Percentiles rank a stretch among this genome's conserved stretches.
Conservation (phyloP, 345 rosid genomes). For the Mangifera indica region DNA sequence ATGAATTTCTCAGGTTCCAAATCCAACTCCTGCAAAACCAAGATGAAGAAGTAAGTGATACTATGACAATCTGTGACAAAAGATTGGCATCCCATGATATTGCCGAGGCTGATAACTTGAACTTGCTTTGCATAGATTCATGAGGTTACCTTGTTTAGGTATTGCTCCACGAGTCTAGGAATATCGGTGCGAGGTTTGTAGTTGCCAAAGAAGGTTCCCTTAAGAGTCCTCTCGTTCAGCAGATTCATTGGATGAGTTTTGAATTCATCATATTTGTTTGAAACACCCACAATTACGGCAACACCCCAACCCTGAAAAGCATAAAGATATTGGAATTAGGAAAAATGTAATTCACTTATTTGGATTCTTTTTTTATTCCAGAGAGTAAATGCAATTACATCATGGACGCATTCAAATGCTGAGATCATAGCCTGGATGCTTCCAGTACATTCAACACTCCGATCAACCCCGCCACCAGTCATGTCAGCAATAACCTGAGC, state of each 20-base stretch:
- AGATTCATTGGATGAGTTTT: constrained; percentile 59
- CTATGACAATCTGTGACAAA: too few relatives aligned
- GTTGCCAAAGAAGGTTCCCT: constrained; percentile 69
- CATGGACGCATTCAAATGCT: constrained; percentile 90
- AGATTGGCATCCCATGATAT: too few relatives aligned
- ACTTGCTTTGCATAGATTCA: background rate
- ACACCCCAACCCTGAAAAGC: constrained; percentile 59
- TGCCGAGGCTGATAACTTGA: too few relatives aligned
- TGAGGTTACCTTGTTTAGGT: constrained; percentile 52
- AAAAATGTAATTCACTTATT: too few relatives aligned
- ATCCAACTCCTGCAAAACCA: constrained; percentile 42
- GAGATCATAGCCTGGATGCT: constrained; percentile 73
- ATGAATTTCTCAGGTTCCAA: constrained; percentile 47
- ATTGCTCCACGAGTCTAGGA: constrained; percentile 58
- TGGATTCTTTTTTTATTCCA: constrained; percentile 10
- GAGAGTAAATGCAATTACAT: constrained; percentile 39
- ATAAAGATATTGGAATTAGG: too few relatives aligned
- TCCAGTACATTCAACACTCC: constrained; percentile 80
- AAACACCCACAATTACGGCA: constrained; percentile 67
- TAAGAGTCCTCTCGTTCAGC: constrained; percentile 64
- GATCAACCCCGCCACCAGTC: constrained; percentile 80
- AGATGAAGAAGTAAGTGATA: background rate
- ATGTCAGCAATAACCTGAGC: constrained; percentile 66
- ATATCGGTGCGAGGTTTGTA: constrained; percentile 64
- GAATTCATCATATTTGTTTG: constrained; percentile 60